phyloP scores from a whole-genome alignment of 805 yeast species.

The Yarrowia phangngaensis region DNA sequence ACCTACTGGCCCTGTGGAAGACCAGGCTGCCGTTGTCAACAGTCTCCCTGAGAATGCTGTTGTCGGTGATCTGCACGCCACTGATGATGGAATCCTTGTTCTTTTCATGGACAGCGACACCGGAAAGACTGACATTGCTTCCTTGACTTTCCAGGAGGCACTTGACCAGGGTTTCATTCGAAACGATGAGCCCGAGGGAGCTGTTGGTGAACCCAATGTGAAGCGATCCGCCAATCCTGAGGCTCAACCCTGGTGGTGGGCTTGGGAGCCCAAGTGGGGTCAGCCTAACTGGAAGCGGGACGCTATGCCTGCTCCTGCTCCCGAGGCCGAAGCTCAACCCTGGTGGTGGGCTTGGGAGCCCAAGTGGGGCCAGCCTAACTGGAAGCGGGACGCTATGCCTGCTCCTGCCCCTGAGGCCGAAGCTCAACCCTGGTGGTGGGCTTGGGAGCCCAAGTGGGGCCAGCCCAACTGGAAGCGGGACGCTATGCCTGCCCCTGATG shows the following conservation, averaged over 20 bases:
- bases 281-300: no score
- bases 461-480: slow-evolving; percentile 23
- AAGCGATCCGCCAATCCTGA: slow-evolving; percentile 15
- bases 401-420: slow-evolving; percentile 2
- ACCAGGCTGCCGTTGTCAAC: neutral
- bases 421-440: slow-evolving; percentile 3
- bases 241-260: neutral
- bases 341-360: slow-evolving; percentile 19
- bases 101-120: neutral
- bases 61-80: neutral
- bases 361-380: slow-evolving; percentile 12
- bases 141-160: neutral
- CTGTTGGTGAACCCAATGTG: no score
- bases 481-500: no score
- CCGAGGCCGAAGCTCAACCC: no score
- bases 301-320: slow-evolving; percentile 1
- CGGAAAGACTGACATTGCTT: neutral
- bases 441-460: no score
- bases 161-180: no score
- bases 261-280: slow-evolving; percentile 15
- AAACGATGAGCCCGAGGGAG: no score
- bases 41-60: no score
- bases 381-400: slow-evolving; percentile 25
- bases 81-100: no score
- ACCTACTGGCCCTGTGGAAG: neutral